Conservation (phyloP, 2,329 filamentous ascomycete species). For the Alternaria sp. region DNA sequence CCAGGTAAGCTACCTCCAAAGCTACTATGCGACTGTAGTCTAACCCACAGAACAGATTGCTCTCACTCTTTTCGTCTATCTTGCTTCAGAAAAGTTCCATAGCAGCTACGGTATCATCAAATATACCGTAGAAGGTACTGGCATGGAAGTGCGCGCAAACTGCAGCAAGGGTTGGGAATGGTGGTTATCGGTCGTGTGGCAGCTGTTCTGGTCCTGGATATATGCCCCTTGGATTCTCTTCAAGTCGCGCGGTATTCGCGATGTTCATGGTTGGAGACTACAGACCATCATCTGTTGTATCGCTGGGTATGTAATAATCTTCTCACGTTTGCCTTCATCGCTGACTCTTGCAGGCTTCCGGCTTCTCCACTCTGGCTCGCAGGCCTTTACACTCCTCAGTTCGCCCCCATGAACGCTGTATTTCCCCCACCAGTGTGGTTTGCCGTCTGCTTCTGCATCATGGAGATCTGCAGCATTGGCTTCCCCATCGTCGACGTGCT, state of each 20-base stretch:
- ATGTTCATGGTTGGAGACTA: conserved; percentile 46
- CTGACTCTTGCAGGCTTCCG: conserved; percentile 36
- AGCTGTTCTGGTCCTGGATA: conserved; percentile 50
- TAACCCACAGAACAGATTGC: conserved; percentile 24
- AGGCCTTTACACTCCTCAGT: conserved; percentile 44
- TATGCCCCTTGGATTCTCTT: conserved; percentile 49
- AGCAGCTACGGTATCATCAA: conserved; percentile 43
- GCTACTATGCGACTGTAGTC: not conserved
- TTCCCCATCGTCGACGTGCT: conserved; percentile 45
- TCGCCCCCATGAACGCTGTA: conserved; percentile 36
- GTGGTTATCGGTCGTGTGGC: conserved; percentile 50
- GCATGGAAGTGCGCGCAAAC: conserved; percentile 32
- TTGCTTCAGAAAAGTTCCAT: conserved; percentile 48
- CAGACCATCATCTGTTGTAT: conserved; percentile 49
- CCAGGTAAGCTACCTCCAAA: conserved; percentile 31
- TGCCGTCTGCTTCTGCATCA: conserved; percentile 44
- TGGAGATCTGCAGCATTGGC: conserved; percentile 44
- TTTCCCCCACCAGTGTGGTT: conserved; percentile 45
- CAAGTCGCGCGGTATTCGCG: conserved; percentile 45
- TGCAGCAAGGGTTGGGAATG: conserved; percentile 50
- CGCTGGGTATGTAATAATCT: conserved; percentile 35
- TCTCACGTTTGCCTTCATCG: not conserved
- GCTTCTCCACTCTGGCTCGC: conserved; percentile 48
- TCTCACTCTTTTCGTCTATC: conserved; percentile 43
- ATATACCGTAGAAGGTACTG: conserved; percentile 39